phyloP scores from a whole-genome alignment of 1,139 yeast genomes.

The Suhomyces chickasaworum region DNA sequence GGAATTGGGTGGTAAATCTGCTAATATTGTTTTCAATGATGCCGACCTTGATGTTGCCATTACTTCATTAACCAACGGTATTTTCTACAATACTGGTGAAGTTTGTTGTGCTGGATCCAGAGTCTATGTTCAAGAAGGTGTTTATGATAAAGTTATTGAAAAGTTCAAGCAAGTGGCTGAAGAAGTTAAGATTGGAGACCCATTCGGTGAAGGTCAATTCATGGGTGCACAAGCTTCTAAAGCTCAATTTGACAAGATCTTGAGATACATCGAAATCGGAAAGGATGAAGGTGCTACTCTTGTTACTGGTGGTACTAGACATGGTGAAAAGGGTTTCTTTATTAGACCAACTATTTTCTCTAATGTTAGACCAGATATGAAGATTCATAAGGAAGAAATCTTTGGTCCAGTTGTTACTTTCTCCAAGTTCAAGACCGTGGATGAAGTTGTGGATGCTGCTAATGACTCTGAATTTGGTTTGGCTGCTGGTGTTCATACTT shows the following conservation, averaged over 20 bases:
- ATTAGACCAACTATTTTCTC: constrained; percentile 79
- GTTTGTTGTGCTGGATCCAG: constrained; percentile 90
- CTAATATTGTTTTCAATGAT: constrained; percentile 34
- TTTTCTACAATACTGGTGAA: constrained; percentile 84
- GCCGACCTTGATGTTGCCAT: constrained; percentile 48
- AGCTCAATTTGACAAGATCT: constrained; percentile 72
- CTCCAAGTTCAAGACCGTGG: constrained; percentile 69
- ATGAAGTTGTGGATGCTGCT: constrained; percentile 69
- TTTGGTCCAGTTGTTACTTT: constrained; percentile 85
- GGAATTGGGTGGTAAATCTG: constrained; percentile 41
- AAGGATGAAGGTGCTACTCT: constrained; percentile 74
- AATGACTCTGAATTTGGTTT: constrained; percentile 78
- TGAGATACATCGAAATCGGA: constrained; percentile 72
- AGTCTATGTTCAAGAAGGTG: constrained; percentile 71
- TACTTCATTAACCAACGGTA: constrained; percentile 59
- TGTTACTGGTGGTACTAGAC: constrained; percentile 76
- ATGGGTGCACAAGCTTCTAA: constrained; percentile 88
- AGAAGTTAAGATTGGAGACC: constrained; percentile 65
- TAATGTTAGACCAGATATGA: constrained; percentile 66
- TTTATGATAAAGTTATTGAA: constrained; percentile 66
- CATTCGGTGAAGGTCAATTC: constrained; percentile 68
- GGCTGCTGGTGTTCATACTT: constrained; percentile 85
- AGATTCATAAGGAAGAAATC: constrained; percentile 78
- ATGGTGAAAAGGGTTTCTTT: constrained; percentile 70
- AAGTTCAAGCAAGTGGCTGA: constrained; percentile 64